Percentiles rank a stretch among this genome's conserved stretches.
phyloP scores from a whole-genome alignment of 140 eudicot species.

The Senecio squalidus region DNA sequence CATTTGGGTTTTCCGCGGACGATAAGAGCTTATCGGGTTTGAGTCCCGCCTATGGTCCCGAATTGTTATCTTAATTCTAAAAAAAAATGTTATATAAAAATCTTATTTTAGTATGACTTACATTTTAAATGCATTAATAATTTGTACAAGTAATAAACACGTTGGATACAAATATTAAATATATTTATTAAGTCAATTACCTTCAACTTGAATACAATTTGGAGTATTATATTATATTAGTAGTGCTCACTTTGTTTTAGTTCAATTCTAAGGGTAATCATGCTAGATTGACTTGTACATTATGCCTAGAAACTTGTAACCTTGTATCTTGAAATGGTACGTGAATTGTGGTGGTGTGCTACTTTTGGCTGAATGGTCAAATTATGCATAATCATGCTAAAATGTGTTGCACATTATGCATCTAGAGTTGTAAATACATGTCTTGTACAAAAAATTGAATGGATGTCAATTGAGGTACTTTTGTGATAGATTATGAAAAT shows the following conservation, averaged over 20 bases:
- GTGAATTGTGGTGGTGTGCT: constrained; percentile 2
- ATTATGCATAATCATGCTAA: constrained; percentile 18
- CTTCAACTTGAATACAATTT: constrained; percentile 18
- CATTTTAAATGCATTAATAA: not conserved
- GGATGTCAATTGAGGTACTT: not conserved
- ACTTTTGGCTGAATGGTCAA: constrained; percentile 18
- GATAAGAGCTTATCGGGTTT: too few species aligned
- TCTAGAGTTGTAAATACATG: not conserved
- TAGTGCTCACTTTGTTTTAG: not conserved
- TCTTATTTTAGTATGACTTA: not conserved
- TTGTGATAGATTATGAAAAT: not conserved
- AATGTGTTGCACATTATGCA: constrained; percentile 9
- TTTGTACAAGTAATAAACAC: constrained; percentile 13
- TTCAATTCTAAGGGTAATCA: constrained; percentile 1
- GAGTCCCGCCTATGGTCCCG: too few species aligned
- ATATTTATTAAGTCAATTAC: not conserved
- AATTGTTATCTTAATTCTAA: too few species aligned
- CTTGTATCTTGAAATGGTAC: constrained; percentile 5
- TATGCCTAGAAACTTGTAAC: constrained; percentile 1
- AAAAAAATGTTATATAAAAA: not conserved
- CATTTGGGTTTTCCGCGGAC: too few species aligned
- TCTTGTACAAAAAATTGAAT: not conserved
- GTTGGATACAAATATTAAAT: constrained; percentile 1
- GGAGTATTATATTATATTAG: not conserved
- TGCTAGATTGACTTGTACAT: constrained; percentile 10